Conservation (phyloP, 192 early-diverging fungal genomes). For the Coemansia sp. region DNA sequence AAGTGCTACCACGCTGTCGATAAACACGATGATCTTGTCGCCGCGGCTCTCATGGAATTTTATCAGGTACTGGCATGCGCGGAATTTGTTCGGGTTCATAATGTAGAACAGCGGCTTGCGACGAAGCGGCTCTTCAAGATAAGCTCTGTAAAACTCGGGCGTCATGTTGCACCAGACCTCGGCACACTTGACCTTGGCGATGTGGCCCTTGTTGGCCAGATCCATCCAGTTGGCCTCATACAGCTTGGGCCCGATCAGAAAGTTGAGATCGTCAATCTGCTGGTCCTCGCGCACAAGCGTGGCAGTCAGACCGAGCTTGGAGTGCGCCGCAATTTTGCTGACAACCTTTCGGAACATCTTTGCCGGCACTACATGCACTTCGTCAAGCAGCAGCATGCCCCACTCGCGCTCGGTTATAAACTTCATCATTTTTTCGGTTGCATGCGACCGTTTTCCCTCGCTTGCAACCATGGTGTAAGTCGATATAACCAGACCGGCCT, state of each 20-base stretch:
- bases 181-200: slow-evolving; percentile 97
- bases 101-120: slow-evolving; percentile 85
- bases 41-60: slow-evolving; percentile 86
- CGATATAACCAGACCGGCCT: slow-evolving; percentile 91
- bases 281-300: slow-evolving; percentile 98
- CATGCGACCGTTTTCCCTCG: slow-evolving; percentile 87
- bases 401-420: slow-evolving; percentile 89
- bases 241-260: slow-evolving; percentile 97
- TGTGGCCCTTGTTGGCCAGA: slow-evolving; percentile 91
- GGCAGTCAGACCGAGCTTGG: slow-evolving; percentile 96
- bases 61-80: slow-evolving; percentile 96
- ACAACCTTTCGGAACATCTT: slow-evolving; percentile 94
- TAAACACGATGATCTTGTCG: slow-evolving; percentile 99
- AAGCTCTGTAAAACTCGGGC: slow-evolving; percentile 92
- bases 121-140: slow-evolving; percentile 75
- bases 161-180: slow-evolving; percentile 99
- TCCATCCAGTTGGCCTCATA: slow-evolving; percentile 99
- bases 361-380: slow-evolving; percentile 98
- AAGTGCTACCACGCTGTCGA: slow-evolving; percentile 97
- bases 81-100: slow-evolving; percentile 98
- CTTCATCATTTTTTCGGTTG: slow-evolving; percentile 94
- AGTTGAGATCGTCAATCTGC: slow-evolving; percentile 96
- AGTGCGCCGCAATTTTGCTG: slow-evolving; percentile 86
- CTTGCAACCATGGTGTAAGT: slow-evolving; percentile 98
- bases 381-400: slow-evolving; percentile 96